These are phyloP conservation scores for Herpotrichia juniperi DNA, from an alignment of 2,329 filamentous ascomycete genomes.

Conservation along the genomic window DNA sequence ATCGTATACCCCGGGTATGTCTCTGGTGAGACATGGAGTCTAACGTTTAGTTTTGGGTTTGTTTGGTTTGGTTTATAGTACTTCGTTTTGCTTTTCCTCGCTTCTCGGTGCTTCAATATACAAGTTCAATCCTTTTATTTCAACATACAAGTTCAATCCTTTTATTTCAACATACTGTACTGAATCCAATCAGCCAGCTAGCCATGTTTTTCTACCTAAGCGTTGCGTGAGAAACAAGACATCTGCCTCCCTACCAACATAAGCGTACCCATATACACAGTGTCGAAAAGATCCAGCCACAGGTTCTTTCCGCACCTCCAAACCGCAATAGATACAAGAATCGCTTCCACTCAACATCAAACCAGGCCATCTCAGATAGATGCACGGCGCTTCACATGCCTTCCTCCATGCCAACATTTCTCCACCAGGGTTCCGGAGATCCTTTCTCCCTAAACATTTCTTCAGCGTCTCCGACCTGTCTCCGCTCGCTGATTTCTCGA, in stretches of 20 bases:
- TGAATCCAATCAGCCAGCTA: not conserved
- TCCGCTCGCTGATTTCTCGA: conserved; percentile 78
- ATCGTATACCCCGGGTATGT: too few relatives aligned
- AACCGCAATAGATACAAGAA: conserved; percentile 13
- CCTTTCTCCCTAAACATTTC: conserved; percentile 64
- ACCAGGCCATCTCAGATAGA: conserved; percentile 1
- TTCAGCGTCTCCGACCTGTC: conserved; percentile 89
- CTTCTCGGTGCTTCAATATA: too few relatives aligned
- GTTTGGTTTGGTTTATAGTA: too few relatives aligned
- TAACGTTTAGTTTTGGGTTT: too few relatives aligned
- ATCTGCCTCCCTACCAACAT: not conserved
- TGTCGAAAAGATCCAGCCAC: not conserved
- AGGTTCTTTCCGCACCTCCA: not conserved
- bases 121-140: too few relatives aligned
- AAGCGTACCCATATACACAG: conserved; percentile 4
- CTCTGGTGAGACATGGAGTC: too few relatives aligned
- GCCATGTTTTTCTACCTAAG: not conserved
- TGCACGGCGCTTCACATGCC: conserved; percentile 51
- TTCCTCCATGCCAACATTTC: conserved; percentile 57
- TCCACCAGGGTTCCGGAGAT: conserved; percentile 51
- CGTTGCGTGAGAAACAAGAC: not conserved
- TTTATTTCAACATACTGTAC: too few relatives aligned
- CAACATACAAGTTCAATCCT: too few relatives aligned
- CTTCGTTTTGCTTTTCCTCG: too few relatives aligned
- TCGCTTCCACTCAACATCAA: not conserved